Evolutionary conservation across 2,329 filamentous ascomycete genomes (phyloP).

Genomic region (Penicillium sp.): DNA sequence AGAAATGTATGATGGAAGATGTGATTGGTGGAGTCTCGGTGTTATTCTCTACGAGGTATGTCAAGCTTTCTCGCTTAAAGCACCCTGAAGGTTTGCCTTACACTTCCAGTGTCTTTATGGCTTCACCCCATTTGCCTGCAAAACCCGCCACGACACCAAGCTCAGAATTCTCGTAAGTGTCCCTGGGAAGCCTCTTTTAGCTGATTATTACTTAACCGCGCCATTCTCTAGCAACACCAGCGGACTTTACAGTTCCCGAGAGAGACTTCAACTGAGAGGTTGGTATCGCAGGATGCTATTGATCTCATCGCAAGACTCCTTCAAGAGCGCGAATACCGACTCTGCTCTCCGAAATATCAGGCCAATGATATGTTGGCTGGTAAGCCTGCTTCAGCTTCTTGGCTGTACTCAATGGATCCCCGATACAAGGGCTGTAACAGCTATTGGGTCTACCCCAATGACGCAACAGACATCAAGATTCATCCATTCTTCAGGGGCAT

Average conservation of each 20-base stretch:
- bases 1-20: constrained; percentile 83
- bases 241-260: constrained; percentile 70
- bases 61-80: not conserved
- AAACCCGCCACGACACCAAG: constrained; percentile 81
- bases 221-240: constrained; percentile 62
- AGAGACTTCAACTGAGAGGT: constrained; percentile 52
- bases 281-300: constrained; percentile 70
- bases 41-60: constrained; percentile 83
- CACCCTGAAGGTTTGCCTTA: constrained; percentile 2
- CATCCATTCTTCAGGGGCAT: constrained; percentile 84
- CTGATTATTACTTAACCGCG: not conserved
- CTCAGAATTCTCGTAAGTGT: constrained; percentile 72
- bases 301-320: constrained; percentile 74
- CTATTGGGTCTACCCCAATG: constrained; percentile 76
- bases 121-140: constrained; percentile 82
- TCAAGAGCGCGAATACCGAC: constrained; percentile 70
- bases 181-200: not conserved
- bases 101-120: constrained; percentile 74
- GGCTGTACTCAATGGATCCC: constrained; percentile 33
- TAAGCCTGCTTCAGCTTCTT: constrained; percentile 31
- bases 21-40: constrained; percentile 96
- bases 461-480: constrained; percentile 84
- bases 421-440: constrained; percentile 47
- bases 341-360: constrained; percentile 75
- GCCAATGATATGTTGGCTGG: constrained; percentile 59